Conservation (phyloP, 306 rosid species). For the Sechiopsis laciniata region DNA sequence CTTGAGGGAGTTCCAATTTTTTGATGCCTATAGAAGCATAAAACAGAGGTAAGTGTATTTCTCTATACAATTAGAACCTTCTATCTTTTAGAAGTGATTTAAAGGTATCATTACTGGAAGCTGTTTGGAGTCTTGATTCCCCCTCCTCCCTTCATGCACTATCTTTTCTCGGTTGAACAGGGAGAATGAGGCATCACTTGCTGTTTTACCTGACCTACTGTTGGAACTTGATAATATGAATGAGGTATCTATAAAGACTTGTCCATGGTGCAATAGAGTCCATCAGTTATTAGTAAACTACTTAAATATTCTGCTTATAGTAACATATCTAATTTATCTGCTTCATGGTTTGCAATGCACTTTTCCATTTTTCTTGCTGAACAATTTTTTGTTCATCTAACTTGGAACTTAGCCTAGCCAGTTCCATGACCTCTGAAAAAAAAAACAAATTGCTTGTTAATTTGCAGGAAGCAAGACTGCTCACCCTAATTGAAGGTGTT, state of each 20-base stretch:
- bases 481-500: conserved; percentile 89
- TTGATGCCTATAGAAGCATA: conserved; percentile 88
- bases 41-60: conserved; percentile 62
- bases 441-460: conserved; percentile 16
- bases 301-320: conserved; percentile 1
- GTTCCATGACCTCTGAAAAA: background rate
- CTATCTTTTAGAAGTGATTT: background rate
- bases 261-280: conserved; percentile 4
- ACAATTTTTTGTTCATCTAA: background rate
- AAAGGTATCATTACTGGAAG: background rate
- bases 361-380: background rate
- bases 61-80: too few species aligned
- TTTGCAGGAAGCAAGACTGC: conserved; percentile 78
- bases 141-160: background rate
- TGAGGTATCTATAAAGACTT: conserved; percentile 50
- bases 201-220: conserved; percentile 86
- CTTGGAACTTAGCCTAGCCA: background rate
- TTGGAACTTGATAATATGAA: conserved; percentile 84
- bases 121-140: background rate
- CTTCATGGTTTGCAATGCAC: conserved; percentile 2
- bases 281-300: background rate
- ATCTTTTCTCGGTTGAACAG: conserved; percentile 36
- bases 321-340: background rate
- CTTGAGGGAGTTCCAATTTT: conserved; percentile 96
- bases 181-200: conserved; percentile 98